Percentiles rank a stretch among this genome's conserved stretches.
Conservation (phyloP, 2,329 filamentous ascomycete species). For the Pestalotiopsis sp. region DNA sequence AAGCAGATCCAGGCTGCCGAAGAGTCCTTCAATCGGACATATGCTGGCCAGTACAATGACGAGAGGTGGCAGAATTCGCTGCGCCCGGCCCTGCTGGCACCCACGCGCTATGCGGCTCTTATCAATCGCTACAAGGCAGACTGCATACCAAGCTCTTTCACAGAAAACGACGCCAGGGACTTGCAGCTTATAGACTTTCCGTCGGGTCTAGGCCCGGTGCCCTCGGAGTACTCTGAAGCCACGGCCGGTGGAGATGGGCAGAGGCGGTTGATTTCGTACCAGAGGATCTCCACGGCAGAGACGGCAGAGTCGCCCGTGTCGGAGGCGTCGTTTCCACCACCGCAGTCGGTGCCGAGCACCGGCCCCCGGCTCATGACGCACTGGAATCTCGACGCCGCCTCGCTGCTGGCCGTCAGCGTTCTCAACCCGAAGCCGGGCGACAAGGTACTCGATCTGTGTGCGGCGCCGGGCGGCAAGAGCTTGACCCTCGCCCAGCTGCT, state of each 20-base stretch:
- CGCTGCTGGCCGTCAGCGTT: slow-evolving; percentile 30
- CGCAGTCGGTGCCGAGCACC: slow-evolving; percentile 17
- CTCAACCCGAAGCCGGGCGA: slow-evolving; percentile 36
- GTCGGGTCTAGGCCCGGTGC: neutral
- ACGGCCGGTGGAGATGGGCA: neutral
- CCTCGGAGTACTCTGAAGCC: neutral
- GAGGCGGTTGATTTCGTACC: slow-evolving; percentile 19
- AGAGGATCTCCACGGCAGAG: slow-evolving; percentile 18
- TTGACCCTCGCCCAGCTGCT: slow-evolving; percentile 35
- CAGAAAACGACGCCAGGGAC: slow-evolving; percentile 17
- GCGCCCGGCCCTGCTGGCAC: slow-evolving; percentile 25
- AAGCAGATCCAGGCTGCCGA: slow-evolving; percentile 26
- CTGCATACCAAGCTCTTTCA: slow-evolving; percentile 19
- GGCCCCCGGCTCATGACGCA: slow-evolving; percentile 26
- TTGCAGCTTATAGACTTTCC: slow-evolving; percentile 22
- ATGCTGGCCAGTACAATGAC: slow-evolving; percentile 24
- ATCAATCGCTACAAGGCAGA: slow-evolving; percentile 23
- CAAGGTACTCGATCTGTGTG: slow-evolving; percentile 41
- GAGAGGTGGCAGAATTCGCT: slow-evolving; percentile 28
- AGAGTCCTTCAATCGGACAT: slow-evolving; percentile 27
- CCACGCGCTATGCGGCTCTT: slow-evolving; percentile 31
- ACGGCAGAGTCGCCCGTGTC: slow-evolving; percentile 11
- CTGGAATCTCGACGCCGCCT: slow-evolving; percentile 33
- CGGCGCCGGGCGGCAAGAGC: slow-evolving; percentile 38
- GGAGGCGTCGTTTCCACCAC: slow-evolving; percentile 25